Percentiles rank a stretch among this genome's conserved stretches.
Evolutionary conservation across 768 basidiomycete species (phyloP).

Genomic region (Lentinula raphanica): DNA sequence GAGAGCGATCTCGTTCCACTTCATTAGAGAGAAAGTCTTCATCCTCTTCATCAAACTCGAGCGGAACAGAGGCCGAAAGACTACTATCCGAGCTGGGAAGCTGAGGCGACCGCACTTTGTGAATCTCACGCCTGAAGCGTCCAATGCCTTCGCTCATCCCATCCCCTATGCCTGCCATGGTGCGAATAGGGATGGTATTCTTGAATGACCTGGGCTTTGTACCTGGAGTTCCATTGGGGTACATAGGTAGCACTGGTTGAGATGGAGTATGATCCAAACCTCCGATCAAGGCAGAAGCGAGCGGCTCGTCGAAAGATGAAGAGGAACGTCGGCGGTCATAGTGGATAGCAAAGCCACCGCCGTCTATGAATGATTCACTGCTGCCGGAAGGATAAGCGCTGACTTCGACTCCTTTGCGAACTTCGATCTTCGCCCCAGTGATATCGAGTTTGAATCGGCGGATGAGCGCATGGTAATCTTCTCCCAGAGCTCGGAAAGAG

Average conservation of each 20-base stretch:
- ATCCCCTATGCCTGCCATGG: slow-evolving; percentile 46
- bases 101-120: slow-evolving; percentile 43
- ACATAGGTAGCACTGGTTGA: slow-evolving; percentile 62
- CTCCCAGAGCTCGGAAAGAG: slow-evolving; percentile 67
- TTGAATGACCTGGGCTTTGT: slow-evolving; percentile 34
- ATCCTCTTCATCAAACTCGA: slow-evolving; percentile 66
- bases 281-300: slow-evolving; percentile 66
- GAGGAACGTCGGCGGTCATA: slow-evolving; percentile 39
- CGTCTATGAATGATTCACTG: slow-evolving; percentile 50
- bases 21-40: slow-evolving; percentile 45
- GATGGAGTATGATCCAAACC: slow-evolving; percentile 47
- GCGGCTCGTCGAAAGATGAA: slow-evolving; percentile 72
- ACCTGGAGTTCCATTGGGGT: slow-evolving; percentile 63
- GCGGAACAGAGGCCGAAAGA: slow-evolving; percentile 33
- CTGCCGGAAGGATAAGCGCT: slow-evolving; percentile 40
- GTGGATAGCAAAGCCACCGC: slow-evolving; percentile 30
- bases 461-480: slow-evolving; percentile 77
- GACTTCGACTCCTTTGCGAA: slow-evolving; percentile 67
- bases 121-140: slow-evolving; percentile 51
- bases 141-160: slow-evolving; percentile 59
- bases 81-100: slow-evolving; percentile 22
- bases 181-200: slow-evolving; percentile 54
- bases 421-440: slow-evolving; percentile 55
- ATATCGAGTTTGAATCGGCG: slow-evolving; percentile 59
- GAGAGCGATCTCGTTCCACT: slow-evolving; percentile 19